Evolutionary conservation across 306 rosid species (phyloP), one percentile per base, ranked within the genome.

Genomic region (Purshia tridentata): DNA sequence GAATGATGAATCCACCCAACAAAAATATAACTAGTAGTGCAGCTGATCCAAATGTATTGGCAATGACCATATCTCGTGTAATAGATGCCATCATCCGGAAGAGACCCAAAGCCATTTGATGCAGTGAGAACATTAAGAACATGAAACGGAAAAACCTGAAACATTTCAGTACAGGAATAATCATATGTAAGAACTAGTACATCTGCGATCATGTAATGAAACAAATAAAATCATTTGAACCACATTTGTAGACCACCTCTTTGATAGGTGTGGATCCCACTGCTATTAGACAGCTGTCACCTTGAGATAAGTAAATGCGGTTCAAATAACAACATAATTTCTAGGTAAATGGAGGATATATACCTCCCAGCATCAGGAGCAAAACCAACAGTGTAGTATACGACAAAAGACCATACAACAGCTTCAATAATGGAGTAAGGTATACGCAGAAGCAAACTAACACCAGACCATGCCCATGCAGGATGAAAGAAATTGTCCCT

Each of bases 81-180:
- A 90, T 37, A 45, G 93, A 7, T 64, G 96, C 98, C 92, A 92
- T 88, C 85, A 81, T 61, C 75, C 98, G 89, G 75, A 88, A 92
- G 75, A 92, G 91, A 77, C 98, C 96, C 80, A 92, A 57, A 68
- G 92, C 97, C 98, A 92, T 92, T 86, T 92, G 98, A 83, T 92
- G 98, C 65, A 90, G 68, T 41, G 82, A 39, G 69, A 92, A 88
- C 45, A 90, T 96, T 76, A 86, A 20, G 39, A 92, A 37, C 95
- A 90, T 86, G 81, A 77, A 90, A 49, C 97, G 93, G 65, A 90
- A 92, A 80, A 92, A 88, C 92, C 97, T 92, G 96, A 76, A 91
- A 86, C 47, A 64, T 63, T 71, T 23, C 29, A 77, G 67, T 72
- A 68, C 7, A 19, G 41, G 41, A 70, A 39, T 8, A 76, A 14